Evolutionary conservation across 371 early-diverging fungal species (phyloP).

Genomic region (Mortierella sp.): DNA sequence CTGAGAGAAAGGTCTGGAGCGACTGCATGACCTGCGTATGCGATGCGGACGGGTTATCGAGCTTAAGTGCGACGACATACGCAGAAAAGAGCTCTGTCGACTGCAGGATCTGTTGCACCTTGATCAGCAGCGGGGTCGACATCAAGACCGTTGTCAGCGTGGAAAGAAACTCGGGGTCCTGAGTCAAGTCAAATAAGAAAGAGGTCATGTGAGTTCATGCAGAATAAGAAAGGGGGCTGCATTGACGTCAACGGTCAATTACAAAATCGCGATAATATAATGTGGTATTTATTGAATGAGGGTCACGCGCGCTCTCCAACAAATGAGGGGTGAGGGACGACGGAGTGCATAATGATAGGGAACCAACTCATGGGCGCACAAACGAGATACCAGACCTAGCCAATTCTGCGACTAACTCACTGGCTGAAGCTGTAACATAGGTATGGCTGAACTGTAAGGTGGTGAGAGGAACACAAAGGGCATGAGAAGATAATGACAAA

Average conservation of each 20-base stretch:
- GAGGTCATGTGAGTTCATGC: conserved; percentile 1
- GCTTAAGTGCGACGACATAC: conserved; percentile 56
- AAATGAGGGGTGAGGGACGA: background rate
- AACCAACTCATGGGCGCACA: background rate
- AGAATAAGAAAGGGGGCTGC: background rate
- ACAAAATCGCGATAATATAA: too few species aligned
- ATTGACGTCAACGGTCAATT: too few species aligned
- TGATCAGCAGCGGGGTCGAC: conserved; percentile 52
- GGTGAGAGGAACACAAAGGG: too few species aligned
- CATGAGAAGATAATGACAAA: too few species aligned
- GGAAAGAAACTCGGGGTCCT: conserved; percentile 39
- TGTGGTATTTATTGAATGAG: background rate
- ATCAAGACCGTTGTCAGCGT: conserved; percentile 50
- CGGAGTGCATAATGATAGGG: background rate
- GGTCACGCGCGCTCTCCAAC: conserved; percentile 2
- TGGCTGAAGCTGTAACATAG: too few species aligned
- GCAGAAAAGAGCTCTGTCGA: conserved; percentile 30
- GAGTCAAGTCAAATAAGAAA: too few species aligned
- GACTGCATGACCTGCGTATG: conserved; percentile 59
- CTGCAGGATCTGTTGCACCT: conserved; percentile 45
- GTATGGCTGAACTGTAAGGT: too few species aligned
- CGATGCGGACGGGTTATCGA: conserved; percentile 56
- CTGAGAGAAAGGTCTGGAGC: conserved; percentile 55
- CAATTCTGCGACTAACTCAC: too few species aligned
- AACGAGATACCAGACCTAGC: too few species aligned